Conservation (phyloP, 768 basidiomycete genomes). For the Rhizopogon roseolus region DNA sequence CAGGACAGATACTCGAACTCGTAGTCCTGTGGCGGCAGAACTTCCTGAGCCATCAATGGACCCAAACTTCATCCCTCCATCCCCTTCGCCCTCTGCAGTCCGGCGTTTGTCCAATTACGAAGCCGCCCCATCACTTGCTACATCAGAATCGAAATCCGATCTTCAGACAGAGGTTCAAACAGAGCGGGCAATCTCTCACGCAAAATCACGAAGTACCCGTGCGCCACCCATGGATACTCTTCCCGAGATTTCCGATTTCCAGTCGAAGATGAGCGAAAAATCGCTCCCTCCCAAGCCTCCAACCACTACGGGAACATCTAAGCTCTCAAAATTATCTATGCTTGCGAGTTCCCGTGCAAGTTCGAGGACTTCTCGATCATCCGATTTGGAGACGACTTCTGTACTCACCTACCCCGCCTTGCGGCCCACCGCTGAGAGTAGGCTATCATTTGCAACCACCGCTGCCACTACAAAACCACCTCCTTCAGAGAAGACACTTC, state of each 20-base stretch:
- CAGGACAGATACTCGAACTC: conserved; percentile 14
- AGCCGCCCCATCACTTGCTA: conserved; percentile 48
- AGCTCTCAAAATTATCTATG: conserved; percentile 64
- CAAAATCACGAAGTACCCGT: conserved; percentile 37
- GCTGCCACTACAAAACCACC: conserved; percentile 12
- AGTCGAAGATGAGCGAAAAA: conserved; percentile 39
- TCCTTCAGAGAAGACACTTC: conserved; percentile 19
- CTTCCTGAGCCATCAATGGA: conserved; percentile 26
- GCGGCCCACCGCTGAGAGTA: conserved; percentile 62
- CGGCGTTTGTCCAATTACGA: conserved; percentile 55
- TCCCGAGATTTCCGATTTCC: conserved; percentile 51
- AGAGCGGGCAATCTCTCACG: conserved; percentile 31
- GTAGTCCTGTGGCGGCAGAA: neutral
- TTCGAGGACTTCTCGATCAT: conserved; percentile 50
- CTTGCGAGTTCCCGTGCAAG: conserved; percentile 64
- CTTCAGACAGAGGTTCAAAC: conserved; percentile 13
- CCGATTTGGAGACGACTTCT: conserved; percentile 50
- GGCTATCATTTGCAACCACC: conserved; percentile 25
- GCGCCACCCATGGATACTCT: conserved; percentile 43
- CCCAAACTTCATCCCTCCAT: conserved; percentile 58
- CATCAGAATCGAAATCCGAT: conserved; percentile 35
- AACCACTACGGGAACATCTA: conserved; percentile 21
- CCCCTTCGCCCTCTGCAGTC: conserved; percentile 66
- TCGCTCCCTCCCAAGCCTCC: conserved; percentile 18
- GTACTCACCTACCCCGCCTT: conserved; percentile 70